These are phyloP conservation scores for Clonostachys chloroleuca DNA, from an alignment of 2,329 filamentous ascomycete species.

Conservation along the genomic window DNA sequence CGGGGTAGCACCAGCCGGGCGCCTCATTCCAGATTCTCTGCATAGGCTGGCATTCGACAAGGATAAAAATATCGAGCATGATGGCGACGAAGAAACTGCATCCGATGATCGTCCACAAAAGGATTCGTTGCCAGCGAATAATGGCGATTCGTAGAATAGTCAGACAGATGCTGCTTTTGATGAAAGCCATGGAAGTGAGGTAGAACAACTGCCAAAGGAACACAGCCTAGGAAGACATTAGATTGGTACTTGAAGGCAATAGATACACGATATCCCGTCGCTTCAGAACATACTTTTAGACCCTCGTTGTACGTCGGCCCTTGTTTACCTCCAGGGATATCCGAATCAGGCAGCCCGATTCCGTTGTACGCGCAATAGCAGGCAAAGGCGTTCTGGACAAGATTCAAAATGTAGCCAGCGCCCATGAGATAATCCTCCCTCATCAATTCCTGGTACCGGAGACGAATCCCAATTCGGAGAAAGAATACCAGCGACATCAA, in stretches of 20 bases:
- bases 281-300: constrained; percentile 54
- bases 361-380: neutral
- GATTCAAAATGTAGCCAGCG: too few species aligned
- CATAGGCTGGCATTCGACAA: constrained; percentile 7
- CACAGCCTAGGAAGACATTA: neutral
- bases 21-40: constrained; percentile 6
- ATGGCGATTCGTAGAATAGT: constrained; percentile 7
- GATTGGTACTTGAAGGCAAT: neutral
- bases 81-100: constrained; percentile 3
- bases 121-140: constrained; percentile 2
- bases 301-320: constrained; percentile 49
- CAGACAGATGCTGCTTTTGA: constrained; percentile 9
- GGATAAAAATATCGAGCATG: constrained; percentile 5
- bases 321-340: neutral
- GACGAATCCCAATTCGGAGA: too few species aligned
- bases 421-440: too few species aligned
- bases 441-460: too few species aligned
- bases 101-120: constrained; percentile 6
- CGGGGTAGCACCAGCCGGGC: constrained; percentile 1
- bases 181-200: constrained; percentile 7
- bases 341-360: neutral
- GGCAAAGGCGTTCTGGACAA: too few species aligned
- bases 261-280: constrained; percentile 23
- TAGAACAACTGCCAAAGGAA: constrained; percentile 10
- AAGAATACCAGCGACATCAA: neutral